These are phyloP conservation scores for Codiaeum variegatum DNA, from an alignment of 441 rosid species.

Conservation along the genomic window DNA sequence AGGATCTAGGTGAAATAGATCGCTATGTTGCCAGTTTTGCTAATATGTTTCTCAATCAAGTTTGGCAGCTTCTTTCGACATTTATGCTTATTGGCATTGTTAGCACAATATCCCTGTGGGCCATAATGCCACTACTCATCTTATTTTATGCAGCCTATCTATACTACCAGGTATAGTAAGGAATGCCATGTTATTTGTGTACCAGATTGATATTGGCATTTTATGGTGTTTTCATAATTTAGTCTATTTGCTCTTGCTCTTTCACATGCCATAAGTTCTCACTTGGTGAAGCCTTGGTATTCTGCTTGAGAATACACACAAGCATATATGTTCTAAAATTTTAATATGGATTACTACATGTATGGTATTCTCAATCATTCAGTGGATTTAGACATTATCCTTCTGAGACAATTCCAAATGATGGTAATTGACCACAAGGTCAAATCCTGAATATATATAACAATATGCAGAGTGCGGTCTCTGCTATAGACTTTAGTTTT, in stretches of 20 bases:
- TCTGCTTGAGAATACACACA: neutral
- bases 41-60: conserved; percentile 66
- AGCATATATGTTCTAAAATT: neutral
- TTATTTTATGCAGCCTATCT: conserved; percentile 89
- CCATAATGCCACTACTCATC: conserved; percentile 89
- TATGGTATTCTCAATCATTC: neutral
- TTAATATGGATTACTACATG: neutral
- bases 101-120: conserved; percentile 94
- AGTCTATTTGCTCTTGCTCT: neutral
- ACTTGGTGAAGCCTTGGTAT: neutral
- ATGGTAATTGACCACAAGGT: neutral
- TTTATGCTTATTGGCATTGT: conserved; percentile 79
- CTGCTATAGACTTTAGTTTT: neutral
- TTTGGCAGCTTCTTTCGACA: conserved; percentile 91
- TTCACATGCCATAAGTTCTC: neutral
- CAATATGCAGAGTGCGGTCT: neutral
- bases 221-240: neutral
- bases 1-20: conserved; percentile 90
- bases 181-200: neutral
- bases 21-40: conserved; percentile 64
- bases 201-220: neutral
- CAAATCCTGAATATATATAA: neutral
- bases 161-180: conserved; percentile 76
- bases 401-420: neutral
- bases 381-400: neutral